Base-by-base conservation (phyloP, 2,329 filamentous ascomycete species). In the Aspergillus ibericus region DNA sequence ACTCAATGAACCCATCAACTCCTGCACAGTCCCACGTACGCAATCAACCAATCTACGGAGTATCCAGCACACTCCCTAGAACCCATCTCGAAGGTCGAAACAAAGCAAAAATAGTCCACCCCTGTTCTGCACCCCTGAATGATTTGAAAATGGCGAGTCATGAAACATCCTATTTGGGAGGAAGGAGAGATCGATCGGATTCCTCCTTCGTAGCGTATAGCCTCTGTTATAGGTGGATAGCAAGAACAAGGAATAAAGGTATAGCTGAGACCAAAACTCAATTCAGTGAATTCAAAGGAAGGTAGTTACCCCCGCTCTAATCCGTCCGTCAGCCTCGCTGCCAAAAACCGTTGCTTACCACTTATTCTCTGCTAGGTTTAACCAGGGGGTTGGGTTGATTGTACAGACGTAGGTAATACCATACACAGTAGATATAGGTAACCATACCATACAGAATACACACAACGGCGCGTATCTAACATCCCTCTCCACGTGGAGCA, bases 391-490 rank as follows among this genome's bases (percentile, higher is more conserved):
- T 13, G 38, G 10, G 36, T 38, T 16, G n/a, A 22, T 13, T 13
- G 13, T 42, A 22, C 18, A 36, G 5, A 36, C 4, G 29, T 2
- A 9, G 12, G 29, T 2, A 9, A 32, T 10, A 32, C 29, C 29
- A 32, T 32, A 32, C 29, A 3, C 1, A 10, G 7, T 3, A 9
- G 2, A 2, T 3, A 32, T 32, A 32, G 8, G 9, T 3, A 32
- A 32, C 20, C 7, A 38, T 51, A 55, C 35, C 36, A 27, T 42
- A 40, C 44, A 16, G 32, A 57, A 55, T 54, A 35, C 35, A 4
- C 18, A 35, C 61, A 63, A 63, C 61, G 61, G 61, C 51, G 55
- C 35, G 57, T 60, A 62, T 59, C 48, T 63, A 58, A 62, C 59
- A 20, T 53, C 9, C n/a, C 25, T 27, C 40, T 44, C 62, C 62